phyloP scores from a whole-genome alignment of 176 grass and related monocot genomes.

The Miscanthus lutarioriparius region DNA sequence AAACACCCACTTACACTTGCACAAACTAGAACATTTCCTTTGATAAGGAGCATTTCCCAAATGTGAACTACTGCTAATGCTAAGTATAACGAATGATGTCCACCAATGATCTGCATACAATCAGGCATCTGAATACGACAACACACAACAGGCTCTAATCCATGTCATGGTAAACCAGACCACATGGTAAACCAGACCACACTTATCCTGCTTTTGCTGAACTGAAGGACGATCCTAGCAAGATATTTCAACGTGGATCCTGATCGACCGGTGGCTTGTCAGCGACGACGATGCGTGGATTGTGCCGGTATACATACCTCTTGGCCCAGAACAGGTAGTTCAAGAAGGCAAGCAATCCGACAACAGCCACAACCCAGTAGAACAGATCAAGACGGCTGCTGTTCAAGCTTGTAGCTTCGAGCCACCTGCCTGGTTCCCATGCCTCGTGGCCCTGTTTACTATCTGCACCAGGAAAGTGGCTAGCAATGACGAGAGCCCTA shows the following conservation, averaged over 20 bases:
- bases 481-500: slow-evolving; percentile 48
- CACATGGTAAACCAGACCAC: not conserved
- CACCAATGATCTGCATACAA: slow-evolving; percentile 1
- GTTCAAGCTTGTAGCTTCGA: slow-evolving; percentile 60
- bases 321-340: slow-evolving; percentile 65
- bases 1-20: not conserved
- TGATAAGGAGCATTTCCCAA: not conserved
- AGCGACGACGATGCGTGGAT: not conserved
- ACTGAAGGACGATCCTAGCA: not conserved
- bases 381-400: slow-evolving; percentile 65
- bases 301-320: slow-evolving; percentile 51
- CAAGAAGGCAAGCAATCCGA: slow-evolving; percentile 47
- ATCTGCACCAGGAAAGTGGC: slow-evolving; percentile 46
- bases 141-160: not conserved
- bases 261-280: not conserved
- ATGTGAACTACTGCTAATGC: not conserved
- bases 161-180: not conserved
- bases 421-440: slow-evolving; percentile 43
- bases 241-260: slow-evolving; percentile 6
- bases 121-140: not conserved
- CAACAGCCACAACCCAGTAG: slow-evolving; percentile 55
- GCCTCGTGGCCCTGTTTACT: slow-evolving; percentile 48
- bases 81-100: not conserved
- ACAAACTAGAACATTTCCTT: not conserved
- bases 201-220: not conserved